Evolutionary conservation across 371 early-diverging fungal species (phyloP), one percentile per base, ranked within the genome.

Genomic region (Mortierella sp.): DNA sequence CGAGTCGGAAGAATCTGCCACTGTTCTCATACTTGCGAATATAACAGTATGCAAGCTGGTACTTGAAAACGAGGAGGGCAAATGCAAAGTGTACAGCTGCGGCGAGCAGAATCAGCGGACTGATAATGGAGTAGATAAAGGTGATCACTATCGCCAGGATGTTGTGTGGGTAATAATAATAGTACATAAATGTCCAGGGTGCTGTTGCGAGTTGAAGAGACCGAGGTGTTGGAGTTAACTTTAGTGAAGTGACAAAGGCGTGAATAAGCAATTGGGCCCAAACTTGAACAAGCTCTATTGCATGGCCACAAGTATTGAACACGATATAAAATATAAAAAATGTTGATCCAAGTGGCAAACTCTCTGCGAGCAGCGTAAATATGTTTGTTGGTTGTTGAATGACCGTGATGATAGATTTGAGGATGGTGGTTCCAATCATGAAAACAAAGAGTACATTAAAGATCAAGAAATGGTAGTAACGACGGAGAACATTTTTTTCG

Each of bases 371-470:
- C 3, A 75, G 49, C 0, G 64, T 65, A 43, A 80, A 80, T 19
- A 80, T 70, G 61, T 80, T 80, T 29, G 81, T 80, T 2, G 72
- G 75, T 45, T 68, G 56, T 26, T 74, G 75, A 35, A 80, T 68
- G 3, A 94, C 88, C 10, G 93, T 88, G 28, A 89, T 84, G 43
- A 96, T 78, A 19, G 93, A 87, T 45, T 91, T 86, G 83, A 95
- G 92, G 53, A 96, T 77, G 0, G 95, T 93, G n/a, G 89, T 89
- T 22, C 96, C 93, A 8, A 96, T 86, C 32, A 93, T 91, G 79
- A 95, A 94, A 15, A 96, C 90, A 66, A 98, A 86, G n/a, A 98
- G 83, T 2, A 97, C 91, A 80, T 96, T 98, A 85, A 94, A 92
- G 31, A 97, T 83, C 58, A 93, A 87, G 73, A 96, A 97, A 70